These are phyloP conservation scores for Populus tremula DNA, from an alignment of 345 rosid genomes.

Conservation along the genomic window DNA sequence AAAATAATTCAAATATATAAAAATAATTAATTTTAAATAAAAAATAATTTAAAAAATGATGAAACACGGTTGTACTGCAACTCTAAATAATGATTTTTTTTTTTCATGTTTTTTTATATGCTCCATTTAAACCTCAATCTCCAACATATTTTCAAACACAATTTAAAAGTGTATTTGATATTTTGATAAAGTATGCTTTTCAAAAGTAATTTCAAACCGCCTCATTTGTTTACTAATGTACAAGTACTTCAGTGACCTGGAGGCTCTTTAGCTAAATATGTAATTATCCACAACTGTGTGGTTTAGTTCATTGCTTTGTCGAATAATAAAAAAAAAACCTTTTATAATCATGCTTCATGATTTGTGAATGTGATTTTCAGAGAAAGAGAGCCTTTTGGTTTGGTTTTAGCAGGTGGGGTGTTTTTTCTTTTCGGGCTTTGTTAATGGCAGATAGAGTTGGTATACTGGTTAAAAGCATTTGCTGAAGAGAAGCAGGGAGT, in stretches of 20 bases:
- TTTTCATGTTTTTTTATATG: no score
- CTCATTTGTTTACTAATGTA: background rate
- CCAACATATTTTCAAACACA: no score
- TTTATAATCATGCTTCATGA: constrained; percentile 32
- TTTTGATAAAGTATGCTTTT: no score
- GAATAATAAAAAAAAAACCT: constrained; percentile 1
- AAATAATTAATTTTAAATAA: no score
- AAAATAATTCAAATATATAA: no score
- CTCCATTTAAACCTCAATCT: no score
- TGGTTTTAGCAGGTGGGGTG: constrained; percentile 19
- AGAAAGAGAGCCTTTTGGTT: constrained; percentile 23
- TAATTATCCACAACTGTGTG: constrained; percentile 19
- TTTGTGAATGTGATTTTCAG: constrained; percentile 36
- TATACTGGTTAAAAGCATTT: constrained; percentile 15
- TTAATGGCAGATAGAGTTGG: constrained; percentile 31
- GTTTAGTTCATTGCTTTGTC: constrained; percentile 20
- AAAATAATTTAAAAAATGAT: no score
- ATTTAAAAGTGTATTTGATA: no score
- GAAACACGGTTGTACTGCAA: no score
- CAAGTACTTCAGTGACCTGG: background rate
- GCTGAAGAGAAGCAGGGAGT: constrained; percentile 20
- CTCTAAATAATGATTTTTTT: no score
- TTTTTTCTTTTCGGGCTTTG: constrained; percentile 2
- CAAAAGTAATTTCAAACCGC: no score
- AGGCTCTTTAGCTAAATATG: constrained; percentile 1